phyloP scores from a whole-genome alignment of 2,329 filamentous ascomycete genomes.

The Fusarium temperatum region DNA sequence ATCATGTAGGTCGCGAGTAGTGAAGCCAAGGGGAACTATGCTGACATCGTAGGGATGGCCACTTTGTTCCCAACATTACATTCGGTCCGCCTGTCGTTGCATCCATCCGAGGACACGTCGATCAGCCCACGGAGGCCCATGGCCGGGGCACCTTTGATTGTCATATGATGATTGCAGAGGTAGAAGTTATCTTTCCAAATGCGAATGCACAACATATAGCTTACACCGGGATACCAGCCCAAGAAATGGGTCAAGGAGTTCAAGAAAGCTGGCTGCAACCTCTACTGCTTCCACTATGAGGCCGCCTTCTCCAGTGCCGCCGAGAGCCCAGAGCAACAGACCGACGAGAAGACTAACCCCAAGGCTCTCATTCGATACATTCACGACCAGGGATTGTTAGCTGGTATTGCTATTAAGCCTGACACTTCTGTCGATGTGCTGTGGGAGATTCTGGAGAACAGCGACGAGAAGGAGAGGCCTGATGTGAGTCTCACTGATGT shows the following conservation, averaged over 20 bases:
- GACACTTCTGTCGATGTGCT: conserved; percentile 90
- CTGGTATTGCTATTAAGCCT: conserved; percentile 95
- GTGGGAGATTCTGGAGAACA: conserved; percentile 84
- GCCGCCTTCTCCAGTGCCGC: conserved; percentile 90
- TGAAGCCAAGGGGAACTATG: neutral
- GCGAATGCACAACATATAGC: neutral
- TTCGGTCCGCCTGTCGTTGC: conserved; percentile 95
- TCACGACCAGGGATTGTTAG: conserved; percentile 86
- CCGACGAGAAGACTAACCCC: conserved; percentile 79
- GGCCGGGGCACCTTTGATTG: conserved; percentile 97
- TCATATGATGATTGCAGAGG: conserved; percentile 99
- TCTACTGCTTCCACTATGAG: conserved; percentile 99
- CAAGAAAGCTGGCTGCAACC: conserved; percentile 89
- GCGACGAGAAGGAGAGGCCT: conserved; percentile 78
- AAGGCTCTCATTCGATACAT: conserved; percentile 90
- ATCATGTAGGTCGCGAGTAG: conserved; percentile 69
- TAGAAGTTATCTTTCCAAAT: conserved; percentile 50
- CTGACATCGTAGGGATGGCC: conserved; percentile 78
- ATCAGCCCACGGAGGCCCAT: conserved; percentile 72
- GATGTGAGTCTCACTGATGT: conserved; percentile 72
- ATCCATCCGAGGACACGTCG: conserved; percentile 89
- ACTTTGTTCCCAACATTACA: conserved; percentile 98
- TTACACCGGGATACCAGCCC: conserved; percentile 64
- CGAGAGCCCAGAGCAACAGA: conserved; percentile 76
- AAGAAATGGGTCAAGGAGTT: conserved; percentile 99